phyloP scores from a whole-genome alignment of 164 flowering plant genomes.

The Stephania japonica region DNA sequence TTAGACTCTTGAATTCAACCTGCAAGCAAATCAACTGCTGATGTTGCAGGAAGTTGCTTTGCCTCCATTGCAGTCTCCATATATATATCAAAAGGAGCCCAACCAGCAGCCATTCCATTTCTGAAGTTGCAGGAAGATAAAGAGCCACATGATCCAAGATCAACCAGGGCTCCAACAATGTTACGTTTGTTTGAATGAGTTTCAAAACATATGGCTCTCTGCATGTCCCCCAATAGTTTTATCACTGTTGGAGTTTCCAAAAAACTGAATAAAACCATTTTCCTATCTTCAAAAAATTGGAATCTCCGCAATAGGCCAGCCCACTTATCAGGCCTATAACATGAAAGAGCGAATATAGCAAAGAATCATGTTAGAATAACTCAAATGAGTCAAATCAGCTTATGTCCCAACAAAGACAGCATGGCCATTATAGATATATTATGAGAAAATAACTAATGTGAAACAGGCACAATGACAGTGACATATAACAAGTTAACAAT shows the following conservation, averaged over 20 bases:
- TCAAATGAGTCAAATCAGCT: neutral
- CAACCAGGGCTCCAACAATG: conserved; percentile 40
- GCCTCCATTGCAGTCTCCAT: conserved; percentile 75
- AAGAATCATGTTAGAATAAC: conserved; percentile 1
- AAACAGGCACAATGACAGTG: neutral
- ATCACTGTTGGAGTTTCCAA: conserved; percentile 30
- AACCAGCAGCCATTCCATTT: conserved; percentile 44
- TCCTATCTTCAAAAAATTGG: conserved; percentile 41
- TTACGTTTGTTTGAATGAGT: conserved; percentile 44
- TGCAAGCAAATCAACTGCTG: conserved; percentile 45
- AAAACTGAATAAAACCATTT: conserved; percentile 28
- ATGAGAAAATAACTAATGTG: neutral
- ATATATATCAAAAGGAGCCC: conserved; percentile 61
- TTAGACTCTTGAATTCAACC: conserved; percentile 23
- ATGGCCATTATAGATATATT: neutral
- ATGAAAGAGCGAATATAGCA: conserved; percentile 21
- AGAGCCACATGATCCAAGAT: conserved; percentile 33
- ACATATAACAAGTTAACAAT: neutral
- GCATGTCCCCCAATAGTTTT: conserved; percentile 38
- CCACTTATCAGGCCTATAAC: conserved; percentile 53
- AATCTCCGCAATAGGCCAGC: conserved; percentile 49
- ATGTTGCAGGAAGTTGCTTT: conserved; percentile 46
- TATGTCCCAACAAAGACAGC: neutral
- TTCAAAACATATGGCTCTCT: conserved; percentile 33
- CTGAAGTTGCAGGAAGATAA: conserved; percentile 28